Evolutionary conservation across 139 green algal species (phyloP).

Genomic region (Coelastrella sp.): DNA sequence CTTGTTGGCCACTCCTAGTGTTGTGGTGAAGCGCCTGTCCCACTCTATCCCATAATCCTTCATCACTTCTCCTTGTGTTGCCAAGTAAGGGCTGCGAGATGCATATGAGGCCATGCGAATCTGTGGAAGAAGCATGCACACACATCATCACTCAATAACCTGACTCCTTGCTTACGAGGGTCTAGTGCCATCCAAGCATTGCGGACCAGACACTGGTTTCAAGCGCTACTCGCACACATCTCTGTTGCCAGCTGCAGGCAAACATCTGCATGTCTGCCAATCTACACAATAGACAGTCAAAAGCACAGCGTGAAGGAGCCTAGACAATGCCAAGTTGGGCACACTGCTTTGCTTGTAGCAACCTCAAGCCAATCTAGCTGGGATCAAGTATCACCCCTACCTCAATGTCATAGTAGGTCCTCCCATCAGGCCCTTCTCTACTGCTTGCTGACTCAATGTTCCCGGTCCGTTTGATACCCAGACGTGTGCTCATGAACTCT

Average conservation of each 20-base stretch:
- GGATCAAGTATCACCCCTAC: slow-evolving; percentile 42
- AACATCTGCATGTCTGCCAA: too few relatives aligned
- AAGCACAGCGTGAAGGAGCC: too few relatives aligned
- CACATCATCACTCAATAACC: neutral
- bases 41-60: slow-evolving; percentile 79
- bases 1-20: slow-evolving; percentile 88
- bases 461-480: slow-evolving; percentile 74
- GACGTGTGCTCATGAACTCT: slow-evolving; percentile 97
- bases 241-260: too few relatives aligned
- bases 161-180: neutral
- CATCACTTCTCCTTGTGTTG: slow-evolving; percentile 62
- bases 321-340: too few relatives aligned
- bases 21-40: slow-evolving; percentile 80
- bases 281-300: too few relatives aligned
- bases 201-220: too few relatives aligned
- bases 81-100: slow-evolving; percentile 82
- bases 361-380: neutral
- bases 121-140: neutral
- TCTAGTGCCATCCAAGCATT: neutral
- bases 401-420: slow-evolving; percentile 61
- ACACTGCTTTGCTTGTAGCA: too few relatives aligned
- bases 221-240: too few relatives aligned
- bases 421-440: slow-evolving; percentile 50
- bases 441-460: slow-evolving; percentile 52
- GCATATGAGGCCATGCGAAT: slow-evolving; percentile 78